A percentile compares a stretch with the other conserved stretches of the same genome.
Conservation (phyloP, 495 filamentous ascomycete species). For the Xylaria intraflava region DNA sequence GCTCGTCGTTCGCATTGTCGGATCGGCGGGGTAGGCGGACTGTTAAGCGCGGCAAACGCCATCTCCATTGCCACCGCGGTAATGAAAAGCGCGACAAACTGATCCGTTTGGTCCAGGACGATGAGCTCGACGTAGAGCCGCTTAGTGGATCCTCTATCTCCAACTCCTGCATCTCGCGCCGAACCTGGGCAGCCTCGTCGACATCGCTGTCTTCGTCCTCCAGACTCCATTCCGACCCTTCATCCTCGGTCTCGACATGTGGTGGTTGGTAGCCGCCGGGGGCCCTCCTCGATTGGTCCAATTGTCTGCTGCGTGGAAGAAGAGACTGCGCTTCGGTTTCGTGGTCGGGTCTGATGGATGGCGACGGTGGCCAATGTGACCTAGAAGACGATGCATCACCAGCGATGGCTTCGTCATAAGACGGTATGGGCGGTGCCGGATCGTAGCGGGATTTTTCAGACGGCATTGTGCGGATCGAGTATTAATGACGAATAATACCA, state of each 20-base stretch:
- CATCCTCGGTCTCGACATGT: constrained; percentile 60
- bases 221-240: constrained; percentile 33
- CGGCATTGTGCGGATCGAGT: constrained; percentile 25
- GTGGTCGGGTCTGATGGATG: constrained; percentile 23
- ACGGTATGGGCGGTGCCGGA: constrained; percentile 72
- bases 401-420: constrained; percentile 83
- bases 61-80: constrained; percentile 40
- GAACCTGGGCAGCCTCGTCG: constrained; percentile 51
- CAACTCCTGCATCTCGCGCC: constrained; percentile 81
- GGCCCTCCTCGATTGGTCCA: constrained; percentile 30
- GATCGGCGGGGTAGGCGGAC: constrained; percentile 32
- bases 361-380: constrained; percentile 27
- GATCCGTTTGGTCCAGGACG: constrained; percentile 47
- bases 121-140: constrained; percentile 31
- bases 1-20: constrained; percentile 7
- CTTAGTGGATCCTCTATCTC: constrained; percentile 71
- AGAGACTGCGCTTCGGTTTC: constrained; percentile 53
- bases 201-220: constrained; percentile 37
- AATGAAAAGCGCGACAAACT: constrained; percentile 32
- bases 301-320: constrained; percentile 38
- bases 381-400: constrained; percentile 33
- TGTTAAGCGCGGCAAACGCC: constrained; percentile 39
- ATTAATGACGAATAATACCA: too few species aligned
- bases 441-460: constrained; percentile 49
- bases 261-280: constrained; percentile 61